Evolutionary conservation across 2,329 filamentous ascomycete genomes (phyloP).

Genomic region (Talaromyces verruculosus): DNA sequence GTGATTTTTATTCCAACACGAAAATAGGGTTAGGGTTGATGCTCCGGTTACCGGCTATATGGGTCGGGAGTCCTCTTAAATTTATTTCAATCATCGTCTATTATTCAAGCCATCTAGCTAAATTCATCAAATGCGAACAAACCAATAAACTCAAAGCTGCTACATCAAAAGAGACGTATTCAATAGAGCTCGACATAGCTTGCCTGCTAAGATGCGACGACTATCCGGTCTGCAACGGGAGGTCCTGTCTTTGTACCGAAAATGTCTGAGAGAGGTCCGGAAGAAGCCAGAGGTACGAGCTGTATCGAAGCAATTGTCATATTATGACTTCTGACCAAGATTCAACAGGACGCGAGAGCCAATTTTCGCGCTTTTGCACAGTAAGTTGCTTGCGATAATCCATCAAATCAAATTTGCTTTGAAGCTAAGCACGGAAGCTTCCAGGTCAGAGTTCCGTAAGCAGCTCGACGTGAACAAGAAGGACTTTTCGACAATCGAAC

Average conservation of each 20-base stretch:
- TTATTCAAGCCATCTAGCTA: neutral
- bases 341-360: conserved; percentile 38
- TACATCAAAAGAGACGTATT: neutral
- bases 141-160: neutral
- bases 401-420: conserved; percentile 1
- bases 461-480: conserved; percentile 70
- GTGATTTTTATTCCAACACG: too few relatives aligned
- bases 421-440: conserved; percentile 16
- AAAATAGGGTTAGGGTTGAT: neutral
- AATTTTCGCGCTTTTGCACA: conserved; percentile 46
- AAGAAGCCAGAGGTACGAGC: conserved; percentile 71
- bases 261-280: conserved; percentile 76
- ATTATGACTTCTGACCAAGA: neutral
- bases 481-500: conserved; percentile 84
- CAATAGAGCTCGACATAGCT: neutral
- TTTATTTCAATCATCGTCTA: neutral
- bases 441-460: conserved; percentile 74
- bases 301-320: neutral
- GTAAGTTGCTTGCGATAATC: conserved; percentile 31
- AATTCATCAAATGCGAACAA: neutral
- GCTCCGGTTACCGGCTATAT: conserved; percentile 1
- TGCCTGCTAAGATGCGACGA: conserved; percentile 30
- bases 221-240: conserved; percentile 88
- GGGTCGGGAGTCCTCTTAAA: neutral
- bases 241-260: conserved; percentile 80